phyloP scores from a whole-genome alignment of 192 early-diverging fungal species.

The Spizellomyces sp. region DNA sequence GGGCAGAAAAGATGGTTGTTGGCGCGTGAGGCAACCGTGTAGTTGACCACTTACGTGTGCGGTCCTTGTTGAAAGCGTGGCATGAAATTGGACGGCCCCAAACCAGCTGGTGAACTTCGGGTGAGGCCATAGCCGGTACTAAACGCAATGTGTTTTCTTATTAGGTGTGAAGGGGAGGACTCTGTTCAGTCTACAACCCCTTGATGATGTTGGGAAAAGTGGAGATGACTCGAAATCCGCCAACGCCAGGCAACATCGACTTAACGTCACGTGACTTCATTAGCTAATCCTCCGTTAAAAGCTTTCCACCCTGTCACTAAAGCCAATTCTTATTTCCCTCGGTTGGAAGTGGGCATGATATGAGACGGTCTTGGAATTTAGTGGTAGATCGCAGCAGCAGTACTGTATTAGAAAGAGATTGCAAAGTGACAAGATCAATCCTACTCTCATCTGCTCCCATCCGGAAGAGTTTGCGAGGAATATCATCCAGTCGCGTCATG shows the following conservation, averaged over 20 bases:
- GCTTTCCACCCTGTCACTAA: too few relatives aligned
- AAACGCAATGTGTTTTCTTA: neutral
- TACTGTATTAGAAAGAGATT: too few relatives aligned
- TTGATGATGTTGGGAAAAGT: neutral
- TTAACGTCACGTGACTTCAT: too few relatives aligned
- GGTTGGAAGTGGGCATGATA: too few relatives aligned
- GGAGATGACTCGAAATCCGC: neutral
- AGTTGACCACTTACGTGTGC: conserved; percentile 63
- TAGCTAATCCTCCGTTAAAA: too few relatives aligned
- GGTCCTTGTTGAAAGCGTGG: conserved; percentile 90
- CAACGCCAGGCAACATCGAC: neutral
- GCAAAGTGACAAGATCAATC: too few relatives aligned
- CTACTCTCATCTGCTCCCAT: too few relatives aligned
- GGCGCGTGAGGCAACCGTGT: neutral
- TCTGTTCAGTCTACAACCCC: conserved; percentile 55
- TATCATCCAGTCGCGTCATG: too few relatives aligned
- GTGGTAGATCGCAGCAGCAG: too few relatives aligned
- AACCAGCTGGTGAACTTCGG: conserved; percentile 63
- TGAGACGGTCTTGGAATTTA: too few relatives aligned
- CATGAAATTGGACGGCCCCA: conserved; percentile 80
- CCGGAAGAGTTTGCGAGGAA: too few relatives aligned
- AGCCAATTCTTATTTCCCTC: too few relatives aligned
- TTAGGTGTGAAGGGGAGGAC: conserved; percentile 41
- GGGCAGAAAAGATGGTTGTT: neutral
- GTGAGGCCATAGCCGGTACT: conserved; percentile 19